Base-by-base conservation (phyloP, 2,329 filamentous ascomycete species). In the Neonectria coccinea region DNA sequence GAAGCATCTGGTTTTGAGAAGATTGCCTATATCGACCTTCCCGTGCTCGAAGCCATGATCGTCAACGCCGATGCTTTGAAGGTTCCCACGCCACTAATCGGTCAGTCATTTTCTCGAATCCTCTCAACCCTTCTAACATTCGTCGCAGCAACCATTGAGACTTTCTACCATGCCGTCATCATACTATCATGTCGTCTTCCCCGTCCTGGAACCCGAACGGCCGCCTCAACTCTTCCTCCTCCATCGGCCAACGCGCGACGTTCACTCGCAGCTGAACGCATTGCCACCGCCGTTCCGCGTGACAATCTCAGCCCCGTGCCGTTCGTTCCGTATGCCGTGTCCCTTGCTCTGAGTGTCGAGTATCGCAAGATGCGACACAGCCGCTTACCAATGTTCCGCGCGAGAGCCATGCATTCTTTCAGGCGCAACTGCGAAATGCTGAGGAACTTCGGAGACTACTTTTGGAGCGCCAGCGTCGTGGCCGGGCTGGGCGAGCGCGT, bases 291-390 rank as follows among this genome's bases (percentile, higher is more conserved):
- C n/a, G 81, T 87, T 2, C 81, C 80, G 16, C 80, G 83, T 5
- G 85, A 88, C 48, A 82, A 83, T 18, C 77, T 84, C 14, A 83
- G 83, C 36, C 81, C 86, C 0, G 80, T 89, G 33, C 87, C 88
- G 0, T 85, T 89, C 62, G 81, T 90, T 0, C 87, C 88, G 0
- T 90, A 90, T 61, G 87, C 86, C 0, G 80, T 90, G 0, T 88
- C 87, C 1, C 80, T 91, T 0, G 85, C 88, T 0, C 80, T 91
- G 1, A 88, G 86, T 51, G 86, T 90, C 1, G 85, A 86, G 12
- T 90, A 90, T 67, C 83, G 86, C 48, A 89, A 89, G 71, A 88
- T 90, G 86, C 82, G 88, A 1, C 85, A 89, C 68, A 88, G 86
- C 61, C 83, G 83, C 12, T 77, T 89, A 0, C 84, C 87, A 1